Conservation (phyloP, 108 stramenopile species). For the Cyclostephanos tholiformis region DNA sequence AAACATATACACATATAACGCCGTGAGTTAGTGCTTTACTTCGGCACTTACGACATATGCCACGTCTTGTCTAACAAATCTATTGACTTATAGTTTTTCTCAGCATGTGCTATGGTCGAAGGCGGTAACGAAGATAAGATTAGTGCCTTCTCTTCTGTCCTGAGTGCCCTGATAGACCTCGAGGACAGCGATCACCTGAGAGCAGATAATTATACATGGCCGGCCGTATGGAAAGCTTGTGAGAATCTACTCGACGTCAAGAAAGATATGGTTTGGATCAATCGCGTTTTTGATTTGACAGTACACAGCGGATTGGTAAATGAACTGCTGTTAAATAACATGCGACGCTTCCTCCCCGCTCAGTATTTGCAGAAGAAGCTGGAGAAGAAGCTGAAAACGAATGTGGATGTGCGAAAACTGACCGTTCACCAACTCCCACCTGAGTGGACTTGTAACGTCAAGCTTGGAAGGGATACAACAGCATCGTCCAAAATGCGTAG, state of each 20-base stretch:
- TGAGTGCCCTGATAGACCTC: slow-evolving; percentile 31
- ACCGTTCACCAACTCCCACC: slow-evolving; percentile 43
- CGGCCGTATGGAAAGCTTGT: slow-evolving; percentile 47
- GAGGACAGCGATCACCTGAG: slow-evolving; percentile 18
- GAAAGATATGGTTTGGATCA: slow-evolving; percentile 33
- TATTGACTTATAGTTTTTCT: slow-evolving; percentile 27
- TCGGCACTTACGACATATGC: not conserved
- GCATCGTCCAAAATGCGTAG: not conserved
- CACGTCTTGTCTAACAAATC: not conserved
- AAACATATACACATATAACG: slow-evolving; percentile 47
- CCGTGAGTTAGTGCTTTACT: slow-evolving; percentile 20
- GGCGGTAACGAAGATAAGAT: slow-evolving; percentile 17
- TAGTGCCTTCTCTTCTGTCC: slow-evolving; percentile 27
- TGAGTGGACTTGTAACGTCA: slow-evolving; percentile 48
- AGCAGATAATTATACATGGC: slow-evolving; percentile 47
- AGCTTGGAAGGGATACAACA: slow-evolving; percentile 15
- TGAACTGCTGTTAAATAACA: slow-evolving; percentile 40
- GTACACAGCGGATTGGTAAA: slow-evolving; percentile 29
- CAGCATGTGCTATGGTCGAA: slow-evolving; percentile 35
- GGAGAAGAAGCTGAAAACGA: slow-evolving; percentile 16
- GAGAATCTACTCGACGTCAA: slow-evolving; percentile 29
- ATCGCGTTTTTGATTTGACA: slow-evolving; percentile 39
- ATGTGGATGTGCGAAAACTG: slow-evolving; percentile 6
- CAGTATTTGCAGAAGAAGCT: slow-evolving; percentile 41
- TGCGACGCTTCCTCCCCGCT: slow-evolving; percentile 34